Evolutionary conservation across 2,329 filamentous ascomycete genomes (phyloP), one percentile per base, ranked within the genome.

Genomic region (Fusarium albosuccineum): DNA sequence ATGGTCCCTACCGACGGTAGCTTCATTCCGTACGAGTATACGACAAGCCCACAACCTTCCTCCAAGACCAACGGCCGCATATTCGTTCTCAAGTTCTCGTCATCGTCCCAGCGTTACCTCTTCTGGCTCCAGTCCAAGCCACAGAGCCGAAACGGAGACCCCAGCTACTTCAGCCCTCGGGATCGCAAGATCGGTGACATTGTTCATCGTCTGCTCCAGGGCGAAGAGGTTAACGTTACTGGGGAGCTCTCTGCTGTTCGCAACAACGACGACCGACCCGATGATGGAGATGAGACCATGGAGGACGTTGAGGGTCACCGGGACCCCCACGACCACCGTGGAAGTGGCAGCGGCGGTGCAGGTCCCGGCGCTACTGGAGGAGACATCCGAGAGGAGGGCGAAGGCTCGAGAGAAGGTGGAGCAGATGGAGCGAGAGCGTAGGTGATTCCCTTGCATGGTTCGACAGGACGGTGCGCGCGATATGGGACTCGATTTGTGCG

Each of bases 361-460:
- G 94, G 94, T 34, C 83, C 92, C 57, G 94, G 87, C 79, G 94
- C 94, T 54, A 97, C 94, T 3, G 95, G 95, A 58, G 95, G 94
- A 67, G 95, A 99, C 77, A 83, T 97, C 72, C 89, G 94, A 80
- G 90, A 97, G 79, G 96, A 98, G 80, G 96, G 96, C 60, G 89
- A 93, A 79, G 90, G 89, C 71, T 89, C 95, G 68, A 87, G 97
- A 82, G 94, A 97, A 81, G 96, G 95, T 63, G 96, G 97, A 77
- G 93, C 93, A 73, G 96, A 98, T 82, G 96, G 97, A 76, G 97
- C 93, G 82, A 90, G 96, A 97, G 96, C 95, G 96, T 99, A 98
- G 95, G 97, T 99, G 62, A 76, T 70, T 71, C 73, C 75, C 72
- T 70, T 74, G 69, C 73, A 62, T 73, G 70, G 73, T 66, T 70